Evolutionary conservation across 345 rosid species (phyloP).

Genomic region (Rhodamnia argentea): DNA sequence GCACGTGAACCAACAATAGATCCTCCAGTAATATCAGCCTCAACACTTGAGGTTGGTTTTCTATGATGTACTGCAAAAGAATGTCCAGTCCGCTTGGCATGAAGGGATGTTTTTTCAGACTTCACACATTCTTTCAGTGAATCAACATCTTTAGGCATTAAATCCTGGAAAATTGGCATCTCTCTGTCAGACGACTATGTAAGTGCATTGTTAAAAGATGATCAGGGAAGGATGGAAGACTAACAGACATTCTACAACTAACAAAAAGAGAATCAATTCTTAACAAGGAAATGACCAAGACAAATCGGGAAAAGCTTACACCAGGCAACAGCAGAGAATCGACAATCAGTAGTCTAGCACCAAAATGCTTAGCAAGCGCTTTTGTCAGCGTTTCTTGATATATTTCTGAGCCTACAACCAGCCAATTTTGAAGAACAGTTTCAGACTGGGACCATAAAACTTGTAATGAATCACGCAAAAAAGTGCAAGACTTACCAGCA

Average conservation of each 20-base stretch:
- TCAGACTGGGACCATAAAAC: not conserved
- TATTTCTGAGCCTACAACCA: constrained; percentile 76
- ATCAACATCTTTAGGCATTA: constrained; percentile 57
- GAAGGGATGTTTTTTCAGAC: constrained; percentile 55
- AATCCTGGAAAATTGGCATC: constrained; percentile 36
- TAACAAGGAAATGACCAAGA: not conserved
- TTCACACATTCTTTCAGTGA: constrained; percentile 55
- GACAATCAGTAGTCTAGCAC: constrained; percentile 71
- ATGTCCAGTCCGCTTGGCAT: constrained; percentile 58
- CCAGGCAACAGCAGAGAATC: constrained; percentile 91
- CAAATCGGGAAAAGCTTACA: constrained; percentile 34
- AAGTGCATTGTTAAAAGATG: not conserved
- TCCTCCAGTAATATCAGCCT: constrained; percentile 89
- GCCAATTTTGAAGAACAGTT: not conserved
- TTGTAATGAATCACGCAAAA: not conserved
- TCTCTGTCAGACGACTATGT: not conserved
- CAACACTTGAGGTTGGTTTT: constrained; percentile 89
- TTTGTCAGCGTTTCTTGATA: constrained; percentile 87
- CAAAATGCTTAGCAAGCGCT: constrained; percentile 82
- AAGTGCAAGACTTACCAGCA: constrained; percentile 39
- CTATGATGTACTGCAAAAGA: constrained; percentile 50
- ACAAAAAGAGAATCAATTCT: not conserved
- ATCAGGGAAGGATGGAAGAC: not conserved
- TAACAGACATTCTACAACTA: not conserved
- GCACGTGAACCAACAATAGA: constrained; percentile 63